Base-by-base conservation (phyloP, 768 basidiomycete species). In the Psilocybe cubensis region DNA sequence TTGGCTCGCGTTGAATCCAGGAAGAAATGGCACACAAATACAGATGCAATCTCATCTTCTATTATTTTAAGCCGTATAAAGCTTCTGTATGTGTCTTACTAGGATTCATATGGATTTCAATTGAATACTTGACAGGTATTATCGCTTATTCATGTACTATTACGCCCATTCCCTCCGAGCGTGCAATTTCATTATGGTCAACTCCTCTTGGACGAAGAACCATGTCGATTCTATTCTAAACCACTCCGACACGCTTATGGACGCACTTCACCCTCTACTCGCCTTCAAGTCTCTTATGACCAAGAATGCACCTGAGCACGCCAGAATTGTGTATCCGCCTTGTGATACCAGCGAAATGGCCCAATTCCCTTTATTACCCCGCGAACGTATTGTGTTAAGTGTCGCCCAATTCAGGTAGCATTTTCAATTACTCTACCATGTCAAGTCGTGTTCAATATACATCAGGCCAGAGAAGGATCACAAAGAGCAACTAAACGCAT, bases 391-490 rank as follows among this genome's bases (percentile, higher is more conserved):
- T 18, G 82, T 98, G 33, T 72, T 98, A 27, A 95, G 94, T 59
- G 76, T 98, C 2, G 94, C 96, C 3, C 97, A 98, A 71, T 99
- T 98, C 72, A 76, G 96, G 93, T 93, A 52, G 20, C 82, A 20
- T 28, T n/a, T 5, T 38, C 35, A 38, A 38, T 4, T n/a, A 1
- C 1, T 11, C 46, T 10, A 28, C 12, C 21, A 14, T 69, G 52
- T 45, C 54, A 4, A 23, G 10, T 20, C 18, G 42, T 44, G 18
- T 42, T 42, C 33, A 52, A 25, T 18, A 7, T 25, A 40, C 25
- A 24, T n/a, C n/a, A 93, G 92, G 29, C 97, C 97, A 2, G 97
- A 99, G 75, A 99, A 99, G 70, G 92, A 97, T 65, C 96, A 98
- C 54, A 73, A 83, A 1, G 81, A 83, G 4, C 97, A 98, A 69